phyloP scores from a whole-genome alignment of 805 yeast genomes.

The Sugiyamaella smithiae region DNA sequence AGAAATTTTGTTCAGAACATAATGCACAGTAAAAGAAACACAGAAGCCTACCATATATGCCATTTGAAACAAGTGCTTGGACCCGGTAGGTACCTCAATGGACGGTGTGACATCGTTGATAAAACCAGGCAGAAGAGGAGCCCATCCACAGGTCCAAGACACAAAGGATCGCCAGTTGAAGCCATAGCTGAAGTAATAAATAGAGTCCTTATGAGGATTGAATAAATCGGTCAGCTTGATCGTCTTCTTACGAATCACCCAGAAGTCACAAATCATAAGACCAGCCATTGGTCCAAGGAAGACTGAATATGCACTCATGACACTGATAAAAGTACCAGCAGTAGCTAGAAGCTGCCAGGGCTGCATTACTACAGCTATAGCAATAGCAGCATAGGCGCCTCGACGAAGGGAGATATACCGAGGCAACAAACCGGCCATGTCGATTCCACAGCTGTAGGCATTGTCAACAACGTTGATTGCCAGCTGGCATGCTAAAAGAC shows the following conservation, averaged over 20 bases:
- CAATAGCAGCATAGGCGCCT: slow-evolving; percentile 44
- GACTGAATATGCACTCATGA: slow-evolving; percentile 39
- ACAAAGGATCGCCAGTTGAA: slow-evolving; percentile 42
- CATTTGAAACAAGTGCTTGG: slow-evolving; percentile 49
- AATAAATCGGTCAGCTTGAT: slow-evolving; percentile 43
- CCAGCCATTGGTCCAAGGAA: slow-evolving; percentile 42
- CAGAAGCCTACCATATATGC: slow-evolving; percentile 24
- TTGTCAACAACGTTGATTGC: slow-evolving; percentile 33
- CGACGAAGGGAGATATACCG: slow-evolving; percentile 41
- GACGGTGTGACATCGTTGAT: slow-evolving; percentile 22
- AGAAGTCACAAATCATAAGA: slow-evolving; percentile 40
- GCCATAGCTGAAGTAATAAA: slow-evolving; percentile 46
- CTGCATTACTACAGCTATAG: slow-evolving; percentile 35
- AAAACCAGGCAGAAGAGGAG: slow-evolving; percentile 27
- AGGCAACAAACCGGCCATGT: slow-evolving; percentile 43
- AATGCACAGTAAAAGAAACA: slow-evolving; percentile 28
- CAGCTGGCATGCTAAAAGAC: slow-evolving; percentile 12
- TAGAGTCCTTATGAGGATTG: slow-evolving; percentile 33
- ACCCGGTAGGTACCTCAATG: slow-evolving; percentile 60
- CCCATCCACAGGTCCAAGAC: slow-evolving; percentile 37
- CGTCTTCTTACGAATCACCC: slow-evolving; percentile 39
- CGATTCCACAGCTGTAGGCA: slow-evolving; percentile 28
- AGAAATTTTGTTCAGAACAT: slow-evolving; percentile 26
- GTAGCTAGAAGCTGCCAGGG: slow-evolving; percentile 43
- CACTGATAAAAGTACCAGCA: slow-evolving; percentile 37